Percentiles rank a stretch among this genome's conserved stretches.
phyloP scores from a whole-genome alignment of 805 yeast species.

The Kodamaea sagamina region DNA sequence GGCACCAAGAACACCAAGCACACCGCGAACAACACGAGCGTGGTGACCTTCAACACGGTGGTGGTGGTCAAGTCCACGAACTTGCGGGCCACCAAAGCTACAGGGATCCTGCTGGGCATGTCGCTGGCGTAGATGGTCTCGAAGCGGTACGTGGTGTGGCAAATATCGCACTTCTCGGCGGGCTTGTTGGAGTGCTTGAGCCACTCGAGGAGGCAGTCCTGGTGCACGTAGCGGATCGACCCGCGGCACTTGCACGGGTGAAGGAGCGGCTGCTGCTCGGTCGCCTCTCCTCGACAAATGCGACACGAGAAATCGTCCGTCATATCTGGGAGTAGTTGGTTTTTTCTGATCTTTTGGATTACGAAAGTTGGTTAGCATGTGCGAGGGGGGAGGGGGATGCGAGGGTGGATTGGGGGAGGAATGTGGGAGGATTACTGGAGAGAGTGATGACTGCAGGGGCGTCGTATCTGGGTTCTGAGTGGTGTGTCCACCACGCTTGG shows the following conservation, averaged over 20 bases:
- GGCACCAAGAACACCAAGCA: constrained; percentile 58
- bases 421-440: too few relatives aligned
- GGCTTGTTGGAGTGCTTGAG: constrained; percentile 64
- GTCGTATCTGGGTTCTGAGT: too few relatives aligned
- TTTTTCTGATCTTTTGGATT: constrained; percentile 1
- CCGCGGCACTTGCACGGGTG: constrained; percentile 96
- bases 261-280: constrained; percentile 72
- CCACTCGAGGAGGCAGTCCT: constrained; percentile 90
- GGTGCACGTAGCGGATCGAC: constrained; percentile 89
- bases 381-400: neutral
- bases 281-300: constrained; percentile 91
- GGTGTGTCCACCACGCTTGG: too few relatives aligned
- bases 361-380: neutral
- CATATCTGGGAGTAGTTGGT: neutral
- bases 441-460: too few relatives aligned
- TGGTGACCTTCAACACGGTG: constrained; percentile 20
- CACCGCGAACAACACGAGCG: constrained; percentile 37
- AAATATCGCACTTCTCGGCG: constrained; percentile 77
- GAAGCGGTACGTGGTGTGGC: constrained; percentile 73
- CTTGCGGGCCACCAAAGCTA: constrained; percentile 46
- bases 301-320: constrained; percentile 53
- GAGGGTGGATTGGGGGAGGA: neutral
- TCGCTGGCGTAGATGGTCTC: constrained; percentile 62
- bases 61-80: constrained; percentile 23
- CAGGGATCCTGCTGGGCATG: constrained; percentile 68